A percentile compares a stretch with the other conserved stretches of the same genome.
Conservation (phyloP, 768 basidiomycete species). For the Trametes elegans region DNA sequence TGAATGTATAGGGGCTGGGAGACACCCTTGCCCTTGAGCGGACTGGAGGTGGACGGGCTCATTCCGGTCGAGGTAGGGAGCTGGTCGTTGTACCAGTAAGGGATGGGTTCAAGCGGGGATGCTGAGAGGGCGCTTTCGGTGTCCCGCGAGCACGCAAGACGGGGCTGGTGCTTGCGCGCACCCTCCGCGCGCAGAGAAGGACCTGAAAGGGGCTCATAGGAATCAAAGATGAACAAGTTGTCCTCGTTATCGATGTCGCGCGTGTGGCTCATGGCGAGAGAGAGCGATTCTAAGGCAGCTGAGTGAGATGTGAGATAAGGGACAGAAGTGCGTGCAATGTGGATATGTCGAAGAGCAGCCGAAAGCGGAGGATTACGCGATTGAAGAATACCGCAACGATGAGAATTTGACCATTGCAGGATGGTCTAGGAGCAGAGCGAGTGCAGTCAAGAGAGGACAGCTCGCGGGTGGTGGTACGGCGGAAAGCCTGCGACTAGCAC, state of each 20-base stretch:
- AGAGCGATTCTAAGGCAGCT: slow-evolving; percentile 23
- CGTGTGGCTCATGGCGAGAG: slow-evolving; percentile 40
- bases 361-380: not conserved
- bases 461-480: too few species aligned
- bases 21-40: slow-evolving; percentile 54
- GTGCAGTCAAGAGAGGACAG: not conserved
- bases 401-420: not conserved
- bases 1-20: slow-evolving; percentile 54
- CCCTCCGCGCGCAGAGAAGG: slow-evolving; percentile 26
- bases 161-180: slow-evolving; percentile 19
- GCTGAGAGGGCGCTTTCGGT: slow-evolving; percentile 12
- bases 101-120: slow-evolving; percentile 4
- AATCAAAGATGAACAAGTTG: slow-evolving; percentile 49
- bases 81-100: slow-evolving; percentile 2
- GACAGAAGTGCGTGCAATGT: not conserved
- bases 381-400: too few species aligned
- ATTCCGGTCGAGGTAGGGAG: slow-evolving; percentile 12
- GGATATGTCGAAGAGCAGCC: slow-evolving; percentile 7
- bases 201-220: slow-evolving; percentile 36
- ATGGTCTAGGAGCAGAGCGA: not conserved
- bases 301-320: slow-evolving; percentile 25
- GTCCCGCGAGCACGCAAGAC: slow-evolving; percentile 5
- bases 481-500: too few species aligned
- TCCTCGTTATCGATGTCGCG: slow-evolving; percentile 53
- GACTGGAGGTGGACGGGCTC: slow-evolving; percentile 10